phyloP scores from a whole-genome alignment of 2,329 filamentous ascomycete genomes.

The Cyphellophora europaea region DNA sequence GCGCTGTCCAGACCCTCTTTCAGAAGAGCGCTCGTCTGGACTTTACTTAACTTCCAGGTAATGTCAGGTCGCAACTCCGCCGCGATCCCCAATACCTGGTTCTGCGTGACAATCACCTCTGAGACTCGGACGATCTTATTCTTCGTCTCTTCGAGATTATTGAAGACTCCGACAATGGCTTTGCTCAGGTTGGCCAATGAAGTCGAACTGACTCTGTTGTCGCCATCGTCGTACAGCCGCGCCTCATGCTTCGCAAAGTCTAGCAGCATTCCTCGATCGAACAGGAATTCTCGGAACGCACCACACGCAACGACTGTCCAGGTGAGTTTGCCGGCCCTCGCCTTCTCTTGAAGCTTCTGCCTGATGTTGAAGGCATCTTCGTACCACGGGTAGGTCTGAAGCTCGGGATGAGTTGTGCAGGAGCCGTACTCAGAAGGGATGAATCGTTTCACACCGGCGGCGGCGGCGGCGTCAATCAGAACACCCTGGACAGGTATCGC shows the following conservation, averaged over 20 bases:
- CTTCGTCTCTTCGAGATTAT: slow-evolving; percentile 41
- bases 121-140: slow-evolving; percentile 40
- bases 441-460: slow-evolving; percentile 20
- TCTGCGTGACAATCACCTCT: slow-evolving; percentile 35
- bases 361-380: slow-evolving; percentile 22
- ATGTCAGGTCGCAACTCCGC: slow-evolving; percentile 22
- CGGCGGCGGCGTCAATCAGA: slow-evolving; percentile 23
- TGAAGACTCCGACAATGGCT: slow-evolving; percentile 39
- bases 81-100: slow-evolving; percentile 23
- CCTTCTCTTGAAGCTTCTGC: slow-evolving; percentile 17
- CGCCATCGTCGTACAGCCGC: slow-evolving; percentile 40
- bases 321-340: slow-evolving; percentile 13
- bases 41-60: slow-evolving; percentile 4
- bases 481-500: slow-evolving; percentile 36
- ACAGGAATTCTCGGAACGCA: slow-evolving; percentile 22
- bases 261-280: slow-evolving; percentile 33
- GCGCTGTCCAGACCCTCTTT: slow-evolving; percentile 16
- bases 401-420: slow-evolving; percentile 18
- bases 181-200: slow-evolving; percentile 37
- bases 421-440: slow-evolving; percentile 26
- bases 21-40: slow-evolving; percentile 1
- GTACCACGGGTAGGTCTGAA: slow-evolving; percentile 13
- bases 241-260: slow-evolving; percentile 31
- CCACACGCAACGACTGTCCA: slow-evolving; percentile 23
- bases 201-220: slow-evolving; percentile 37